A percentile compares a stretch with the other conserved stretches of the same genome.
Evolutionary conservation across 345 rosid species (phyloP).

Genomic region (Eucalyptus sp.): DNA sequence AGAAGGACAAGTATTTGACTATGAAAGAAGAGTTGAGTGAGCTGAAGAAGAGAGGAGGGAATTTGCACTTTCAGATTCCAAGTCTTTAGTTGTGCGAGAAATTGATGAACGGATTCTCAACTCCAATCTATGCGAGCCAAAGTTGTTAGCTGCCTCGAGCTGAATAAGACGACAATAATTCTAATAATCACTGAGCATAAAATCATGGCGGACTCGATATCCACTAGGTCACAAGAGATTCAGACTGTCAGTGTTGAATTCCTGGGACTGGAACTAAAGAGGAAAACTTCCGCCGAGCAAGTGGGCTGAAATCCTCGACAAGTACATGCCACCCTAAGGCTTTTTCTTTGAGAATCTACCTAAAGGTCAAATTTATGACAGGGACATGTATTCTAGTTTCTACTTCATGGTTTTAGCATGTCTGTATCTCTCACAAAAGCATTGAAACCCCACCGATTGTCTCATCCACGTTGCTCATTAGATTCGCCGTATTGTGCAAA

Average conservation of each 20-base stretch:
- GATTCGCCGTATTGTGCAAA: neutral
- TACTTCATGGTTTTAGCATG: neutral
- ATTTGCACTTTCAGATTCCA: neutral
- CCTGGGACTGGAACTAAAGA: neutral
- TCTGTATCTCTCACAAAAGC: neutral
- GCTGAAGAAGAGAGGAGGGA: neutral
- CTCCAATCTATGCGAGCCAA: neutral
- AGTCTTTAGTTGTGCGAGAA: neutral
- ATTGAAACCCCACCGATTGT: neutral
- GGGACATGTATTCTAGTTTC: neutral
- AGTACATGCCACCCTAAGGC: neutral
- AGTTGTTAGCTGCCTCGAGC: neutral
- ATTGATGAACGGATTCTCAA: neutral
- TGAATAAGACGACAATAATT: neutral
- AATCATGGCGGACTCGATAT: neutral
- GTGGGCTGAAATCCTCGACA: neutral
- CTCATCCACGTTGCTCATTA: neutral
- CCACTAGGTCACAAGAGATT: neutral
- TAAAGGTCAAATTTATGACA: neutral
- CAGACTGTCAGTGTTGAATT: neutral
- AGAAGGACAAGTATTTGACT: neutral
- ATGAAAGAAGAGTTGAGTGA: neutral
- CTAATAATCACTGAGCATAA: neutral
- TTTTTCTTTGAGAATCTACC: neutral
- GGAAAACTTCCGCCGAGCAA: neutral